Conservation (phyloP, 495 filamentous ascomycete genomes). For the Penicilliopsis zonata region DNA sequence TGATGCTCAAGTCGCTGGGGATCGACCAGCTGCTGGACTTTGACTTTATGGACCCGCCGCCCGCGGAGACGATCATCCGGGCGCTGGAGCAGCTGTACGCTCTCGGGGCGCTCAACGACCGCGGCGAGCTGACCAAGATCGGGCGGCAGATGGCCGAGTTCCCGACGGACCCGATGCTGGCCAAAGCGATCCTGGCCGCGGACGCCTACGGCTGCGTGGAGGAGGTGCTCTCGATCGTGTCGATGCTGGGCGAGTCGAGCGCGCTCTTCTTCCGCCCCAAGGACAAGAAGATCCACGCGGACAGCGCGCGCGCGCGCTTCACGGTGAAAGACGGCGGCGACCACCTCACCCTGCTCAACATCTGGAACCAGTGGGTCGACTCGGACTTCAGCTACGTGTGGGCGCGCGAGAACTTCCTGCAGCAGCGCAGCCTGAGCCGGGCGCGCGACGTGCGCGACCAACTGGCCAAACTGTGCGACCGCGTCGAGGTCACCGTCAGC, state of each 20-base stretch:
- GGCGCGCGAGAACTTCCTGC: constrained; percentile 88
- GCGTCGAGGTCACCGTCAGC: constrained; percentile 71
- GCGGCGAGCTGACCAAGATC: constrained; percentile 81
- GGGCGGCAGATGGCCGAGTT: constrained; percentile 96
- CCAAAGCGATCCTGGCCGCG: constrained; percentile 83
- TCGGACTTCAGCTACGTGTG: constrained; percentile 81
- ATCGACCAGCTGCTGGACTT: constrained; percentile 92
- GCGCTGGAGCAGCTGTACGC: constrained; percentile 89
- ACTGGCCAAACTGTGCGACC: constrained; percentile 85
- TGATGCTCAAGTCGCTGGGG: constrained; percentile 80
- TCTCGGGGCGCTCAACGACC: constrained; percentile 78
- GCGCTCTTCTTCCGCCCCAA: constrained; percentile 93
- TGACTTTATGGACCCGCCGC: constrained; percentile 93
- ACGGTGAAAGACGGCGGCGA: constrained; percentile 90
- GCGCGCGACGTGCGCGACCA: constrained; percentile 92
- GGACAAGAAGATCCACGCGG: constrained; percentile 94
- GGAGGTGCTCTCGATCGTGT: constrained; percentile 87
- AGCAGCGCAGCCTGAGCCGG: constrained; percentile 74
- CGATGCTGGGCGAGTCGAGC: constrained; percentile 83
- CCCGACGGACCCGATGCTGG: constrained; percentile 87
- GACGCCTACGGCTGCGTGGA: constrained; percentile 83
- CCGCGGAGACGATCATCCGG: constrained; percentile 80
- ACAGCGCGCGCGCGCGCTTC: constrained; percentile 84
- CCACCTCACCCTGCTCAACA: constrained; percentile 81
- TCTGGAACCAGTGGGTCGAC: constrained; percentile 97